Conservation (phyloP, 139 green algal species). For the Chlamydomonas sp. region DNA sequence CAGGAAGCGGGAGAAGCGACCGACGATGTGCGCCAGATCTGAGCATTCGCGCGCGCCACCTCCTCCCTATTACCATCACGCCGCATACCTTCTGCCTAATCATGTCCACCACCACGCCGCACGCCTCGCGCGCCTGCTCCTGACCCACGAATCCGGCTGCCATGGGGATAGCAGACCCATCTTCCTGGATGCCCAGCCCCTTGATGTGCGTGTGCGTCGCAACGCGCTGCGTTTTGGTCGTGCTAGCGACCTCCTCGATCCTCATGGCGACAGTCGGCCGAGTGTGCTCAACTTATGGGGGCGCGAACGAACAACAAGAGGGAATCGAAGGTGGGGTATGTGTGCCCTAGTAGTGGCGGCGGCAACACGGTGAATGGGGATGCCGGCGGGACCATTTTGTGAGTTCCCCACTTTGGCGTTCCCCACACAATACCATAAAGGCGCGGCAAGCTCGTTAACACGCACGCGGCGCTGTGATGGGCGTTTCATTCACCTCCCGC, state of each 20-base stretch:
- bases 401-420: too few species aligned
- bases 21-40: too few species aligned
- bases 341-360: too few species aligned
- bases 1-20: background rate
- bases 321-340: too few species aligned
- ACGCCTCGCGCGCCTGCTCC: conserved; percentile 88
- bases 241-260: conserved; percentile 93
- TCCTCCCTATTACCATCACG: too few species aligned
- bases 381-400: too few species aligned
- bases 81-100: conserved; percentile 76
- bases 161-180: conserved; percentile 67
- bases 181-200: conserved; percentile 81
- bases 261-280: too few species aligned
- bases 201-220: conserved; percentile 99
- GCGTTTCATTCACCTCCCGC: background rate
- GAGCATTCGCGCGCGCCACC: too few species aligned
- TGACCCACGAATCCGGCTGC: conserved; percentile 91
- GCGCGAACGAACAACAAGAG: background rate
- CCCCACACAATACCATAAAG: too few species aligned
- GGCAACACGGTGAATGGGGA: too few species aligned
- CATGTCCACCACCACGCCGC: conserved; percentile 96
- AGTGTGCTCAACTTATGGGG: too few species aligned
- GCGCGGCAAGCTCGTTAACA: background rate
- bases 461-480: background rate
- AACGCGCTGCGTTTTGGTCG: conserved; percentile 88